A percentile compares a stretch with the other conserved stretches of the same genome.
Evolutionary conservation across 2,329 filamentous ascomycete genomes (phyloP).

Genomic region (Colletotrichum scovillei): DNA sequence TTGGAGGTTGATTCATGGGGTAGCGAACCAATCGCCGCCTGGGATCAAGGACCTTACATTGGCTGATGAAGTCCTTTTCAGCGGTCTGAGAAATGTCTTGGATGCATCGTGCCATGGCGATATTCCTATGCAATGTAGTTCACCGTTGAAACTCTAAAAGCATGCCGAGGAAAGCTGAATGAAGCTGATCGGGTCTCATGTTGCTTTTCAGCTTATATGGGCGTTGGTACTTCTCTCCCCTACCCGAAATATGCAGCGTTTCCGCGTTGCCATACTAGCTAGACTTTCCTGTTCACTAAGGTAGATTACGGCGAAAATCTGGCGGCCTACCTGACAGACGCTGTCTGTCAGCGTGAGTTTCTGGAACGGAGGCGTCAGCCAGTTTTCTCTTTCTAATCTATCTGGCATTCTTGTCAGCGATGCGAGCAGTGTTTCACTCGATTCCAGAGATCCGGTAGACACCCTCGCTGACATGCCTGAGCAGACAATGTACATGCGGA

Average conservation of each 20-base stretch:
- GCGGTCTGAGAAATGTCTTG: not conserved
- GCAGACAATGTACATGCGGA: not conserved
- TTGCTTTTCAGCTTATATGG: not conserved
- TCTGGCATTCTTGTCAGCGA: slow-evolving; percentile 14
- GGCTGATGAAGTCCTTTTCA: not conserved
- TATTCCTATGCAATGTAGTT: not conserved
- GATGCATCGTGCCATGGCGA: not conserved
- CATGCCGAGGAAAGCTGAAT: not conserved
- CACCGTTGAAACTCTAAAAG: not conserved
- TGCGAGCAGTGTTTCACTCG: slow-evolving; percentile 5
- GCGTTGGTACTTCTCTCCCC: not conserved
- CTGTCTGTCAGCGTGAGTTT: not conserved
- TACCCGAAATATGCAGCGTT: not conserved
- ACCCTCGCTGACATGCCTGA: not conserved
- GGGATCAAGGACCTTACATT: not conserved
- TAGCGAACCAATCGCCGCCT: not conserved
- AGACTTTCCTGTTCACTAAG: not conserved
- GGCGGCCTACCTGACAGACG: not conserved
- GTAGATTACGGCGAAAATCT: not conserved
- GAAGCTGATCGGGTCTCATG: not conserved
- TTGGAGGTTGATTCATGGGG: not conserved
- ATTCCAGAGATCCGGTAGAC: slow-evolving; percentile 15
- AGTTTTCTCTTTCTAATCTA: slow-evolving; percentile 9
- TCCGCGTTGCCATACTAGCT: not conserved
- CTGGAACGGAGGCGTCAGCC: not conserved